These are phyloP conservation scores for Phytophthora rubi DNA, from an alignment of 352 stramenopile genomes.

Conservation along the genomic window DNA sequence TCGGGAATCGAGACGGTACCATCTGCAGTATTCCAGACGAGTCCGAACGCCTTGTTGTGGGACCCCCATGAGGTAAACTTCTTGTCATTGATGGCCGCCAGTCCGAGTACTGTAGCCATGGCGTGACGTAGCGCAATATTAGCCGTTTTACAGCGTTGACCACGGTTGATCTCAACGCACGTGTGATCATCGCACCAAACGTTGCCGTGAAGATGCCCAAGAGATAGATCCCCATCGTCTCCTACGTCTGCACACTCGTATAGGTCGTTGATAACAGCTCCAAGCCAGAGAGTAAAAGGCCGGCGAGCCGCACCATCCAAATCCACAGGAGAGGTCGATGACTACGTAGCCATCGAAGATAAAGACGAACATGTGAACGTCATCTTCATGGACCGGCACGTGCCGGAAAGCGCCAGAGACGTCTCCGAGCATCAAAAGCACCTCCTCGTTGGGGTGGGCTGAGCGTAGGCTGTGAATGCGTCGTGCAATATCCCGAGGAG, in stretches of 20 bases:
- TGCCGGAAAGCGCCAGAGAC: constrained; percentile 37
- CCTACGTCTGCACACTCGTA: constrained; percentile 1
- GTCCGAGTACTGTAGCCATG: constrained; percentile 23
- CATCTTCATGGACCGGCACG: constrained; percentile 25
- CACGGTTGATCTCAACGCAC: constrained; percentile 16
- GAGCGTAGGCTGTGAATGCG: constrained; percentile 16
- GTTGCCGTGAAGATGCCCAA: constrained; percentile 4
- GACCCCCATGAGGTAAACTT: constrained; percentile 19
- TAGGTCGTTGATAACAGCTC: constrained; percentile 18
- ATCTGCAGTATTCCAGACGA: constrained; percentile 13
- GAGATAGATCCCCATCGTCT: no score
- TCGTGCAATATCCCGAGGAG: constrained; percentile 22
- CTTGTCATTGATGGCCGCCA: constrained; percentile 19
- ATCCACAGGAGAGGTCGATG: constrained; percentile 22
- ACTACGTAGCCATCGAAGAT: constrained; percentile 23
- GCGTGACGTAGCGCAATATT: constrained; percentile 9
- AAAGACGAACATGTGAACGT: constrained; percentile 30
- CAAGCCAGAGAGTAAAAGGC: constrained; percentile 28
- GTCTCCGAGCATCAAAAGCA: constrained; percentile 34
- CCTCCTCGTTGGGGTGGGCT: not conserved
- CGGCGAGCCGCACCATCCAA: constrained; percentile 6
- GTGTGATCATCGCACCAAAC: constrained; percentile 40
- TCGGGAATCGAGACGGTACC: constrained; percentile 15
- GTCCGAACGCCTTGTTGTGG: constrained; percentile 3
- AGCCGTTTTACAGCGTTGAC: not conserved